Evolutionary conservation across 176 grass and related monocot genomes (phyloP), one percentile per base, ranked within the genome.

Genomic region (Secale cereale): DNA sequence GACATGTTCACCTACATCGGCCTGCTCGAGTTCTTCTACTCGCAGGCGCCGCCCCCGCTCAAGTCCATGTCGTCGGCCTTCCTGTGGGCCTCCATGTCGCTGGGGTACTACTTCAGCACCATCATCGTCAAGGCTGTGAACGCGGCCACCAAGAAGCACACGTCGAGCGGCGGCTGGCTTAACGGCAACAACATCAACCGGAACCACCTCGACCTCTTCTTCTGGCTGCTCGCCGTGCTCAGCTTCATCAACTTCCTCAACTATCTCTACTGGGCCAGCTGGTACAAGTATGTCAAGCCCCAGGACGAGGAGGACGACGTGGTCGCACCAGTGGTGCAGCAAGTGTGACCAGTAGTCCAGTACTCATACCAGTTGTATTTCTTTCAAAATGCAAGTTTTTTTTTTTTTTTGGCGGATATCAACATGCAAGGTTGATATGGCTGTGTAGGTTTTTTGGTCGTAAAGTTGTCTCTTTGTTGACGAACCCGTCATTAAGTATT

Each of bases 21-120:
- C 1, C 85, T 97, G 48, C 79, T 97, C 20, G 92, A 97, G 86
- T 97, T 97, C 85, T 97, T 97, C 80, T 97, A 94, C 90, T 74
- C 84, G 11, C 81, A 94, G 85, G 92, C 92, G 39, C 88, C 92
- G 4, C 74, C 28, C 4, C 61, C 85, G 27, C 85, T 94, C 90
- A 91, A 94, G 90, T 89, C 94, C 50, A 88, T 97, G 45, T 84
- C 92, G 0, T 94, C 91, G 1, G 88, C 94, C 0, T 92, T 97
- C 76, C 83, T 90, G 0, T 94, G 92, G 90, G 85, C 77, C 66
- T 92, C 94, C 45, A 27, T 94, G 23, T 88, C 92, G 2, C 26
- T 94, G 7, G 94, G 94, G 1, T 97, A 94, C 76, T 97, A 78
- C 81, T 45, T 94, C 23, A 97, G 94, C 76, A 92, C 94, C 26